phyloP scores from a whole-genome alignment of 176 grass and related monocot species.

The Poa pratensis region DNA sequence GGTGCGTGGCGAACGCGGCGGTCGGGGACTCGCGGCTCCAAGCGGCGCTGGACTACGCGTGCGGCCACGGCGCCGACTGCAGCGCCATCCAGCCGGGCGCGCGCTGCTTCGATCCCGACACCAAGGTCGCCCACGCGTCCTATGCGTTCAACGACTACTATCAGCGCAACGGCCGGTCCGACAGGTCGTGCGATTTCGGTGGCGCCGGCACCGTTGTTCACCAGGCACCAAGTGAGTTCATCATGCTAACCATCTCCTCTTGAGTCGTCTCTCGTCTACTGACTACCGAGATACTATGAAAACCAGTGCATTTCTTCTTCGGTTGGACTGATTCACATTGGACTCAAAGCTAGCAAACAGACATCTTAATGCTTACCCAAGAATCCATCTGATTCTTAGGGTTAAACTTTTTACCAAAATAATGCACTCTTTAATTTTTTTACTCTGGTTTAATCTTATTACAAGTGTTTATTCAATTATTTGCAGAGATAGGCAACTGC shows the following conservation, averaged over 20 bases:
- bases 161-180: constrained; percentile 18
- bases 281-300: too few species aligned
- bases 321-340: not conserved
- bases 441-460: not conserved
- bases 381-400: not conserved
- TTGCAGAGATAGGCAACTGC: constrained; percentile 55
- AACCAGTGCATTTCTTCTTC: not conserved
- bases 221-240: constrained; percentile 35
- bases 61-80: constrained; percentile 63
- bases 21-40: constrained; percentile 22
- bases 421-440: not conserved
- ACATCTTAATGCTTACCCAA: not conserved
- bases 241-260: not conserved
- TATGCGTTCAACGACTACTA: constrained; percentile 64
- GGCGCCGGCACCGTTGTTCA: constrained; percentile 10
- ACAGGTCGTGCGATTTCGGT: not conserved
- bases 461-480: not conserved
- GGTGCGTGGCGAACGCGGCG: constrained; percentile 59
- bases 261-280: too few species aligned
- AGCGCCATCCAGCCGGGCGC: constrained; percentile 58
- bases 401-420: not conserved
- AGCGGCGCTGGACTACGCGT: constrained; percentile 37
- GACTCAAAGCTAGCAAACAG: not conserved
- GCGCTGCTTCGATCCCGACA: constrained; percentile 59
- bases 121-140: constrained; percentile 51